Evolutionary conservation across 306 rosid genomes (phyloP), one percentile per base, ranked within the genome.

Genomic region (Prunus davidiana): DNA sequence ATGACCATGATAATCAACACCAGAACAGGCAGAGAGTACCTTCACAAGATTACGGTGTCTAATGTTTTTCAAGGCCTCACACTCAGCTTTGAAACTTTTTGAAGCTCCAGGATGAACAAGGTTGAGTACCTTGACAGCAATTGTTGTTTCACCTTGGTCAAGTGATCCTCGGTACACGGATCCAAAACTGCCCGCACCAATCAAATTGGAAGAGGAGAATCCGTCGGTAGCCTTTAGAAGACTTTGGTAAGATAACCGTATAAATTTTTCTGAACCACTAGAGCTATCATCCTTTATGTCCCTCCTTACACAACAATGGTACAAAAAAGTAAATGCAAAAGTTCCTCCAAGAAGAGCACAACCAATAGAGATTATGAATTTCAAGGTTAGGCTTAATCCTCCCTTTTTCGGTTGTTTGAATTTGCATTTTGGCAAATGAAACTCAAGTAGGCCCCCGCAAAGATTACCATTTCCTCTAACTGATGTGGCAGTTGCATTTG

Each of bases 1-100:
- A 62, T 76, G 58, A 12, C 80, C 86, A 2, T n/a, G 69, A 28
- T 49, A 50, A 69, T 69, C 74, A 9, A 28, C n/a, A 52, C 84
- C 77, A 2, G 84, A 85, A 70, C 82, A 76, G 15, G 73, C 69
- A 20, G 82, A 78, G 32, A 81, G 6, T 49, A 83, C 79, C 89
- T 83, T 86, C 16, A 86, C 84, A 63, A 83, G 89, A 74, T 86
- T 86, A 0, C 85, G 69, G 71, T 86, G 87, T 27, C 84, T 70
- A 38, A 78, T 78, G 45, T 25, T 54, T 64, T 78, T 72, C 8
- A 83, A 46, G 16, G 81, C 86, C 38, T 49, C 57, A 58, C 89
- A 86, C 74, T 86, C 86, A 1, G 70, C 66, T 7, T 64, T 65
- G 72, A 86, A 86, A 28, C 87, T 83, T n/a, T 78, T 86, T 8